Evolutionary conservation across 73 alveolate species (phyloP).

Genomic region (Stentor coeruleus): DNA sequence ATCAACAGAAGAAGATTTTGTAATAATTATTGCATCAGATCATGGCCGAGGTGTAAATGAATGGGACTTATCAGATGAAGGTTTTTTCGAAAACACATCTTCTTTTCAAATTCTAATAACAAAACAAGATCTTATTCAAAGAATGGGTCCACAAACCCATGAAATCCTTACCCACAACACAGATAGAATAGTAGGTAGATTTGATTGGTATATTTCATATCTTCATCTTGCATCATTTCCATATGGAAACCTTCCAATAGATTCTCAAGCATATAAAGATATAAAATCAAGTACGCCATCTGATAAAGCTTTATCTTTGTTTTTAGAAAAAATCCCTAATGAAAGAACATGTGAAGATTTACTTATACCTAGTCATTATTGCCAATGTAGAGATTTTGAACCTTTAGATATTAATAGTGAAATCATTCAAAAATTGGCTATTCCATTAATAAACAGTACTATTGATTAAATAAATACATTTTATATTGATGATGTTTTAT

Average conservation of each 20-base stretch:
- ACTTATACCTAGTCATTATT: neutral
- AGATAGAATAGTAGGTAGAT: slow-evolving; percentile 11
- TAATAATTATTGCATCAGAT: neutral
- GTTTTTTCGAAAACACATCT: neutral
- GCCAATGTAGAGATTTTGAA: neutral
- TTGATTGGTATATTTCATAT: slow-evolving; percentile 14
- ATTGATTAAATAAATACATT: neutral
- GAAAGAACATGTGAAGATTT: slow-evolving; percentile 1
- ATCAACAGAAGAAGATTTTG: slow-evolving; percentile 13
- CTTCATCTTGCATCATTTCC: slow-evolving; percentile 9
- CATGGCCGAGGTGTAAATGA: slow-evolving; percentile 13
- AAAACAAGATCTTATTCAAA: neutral
- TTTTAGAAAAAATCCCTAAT: slow-evolving; percentile 14
- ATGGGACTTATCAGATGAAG: slow-evolving; percentile 10
- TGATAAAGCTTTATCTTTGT: neutral
- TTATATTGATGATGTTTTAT: neutral
- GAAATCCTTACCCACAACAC: slow-evolving; percentile 12
- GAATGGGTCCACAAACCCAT: neutral
- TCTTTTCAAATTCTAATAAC: slow-evolving; percentile 4
- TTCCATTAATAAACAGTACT: no score
- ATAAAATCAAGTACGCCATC: neutral
- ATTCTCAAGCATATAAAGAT: neutral
- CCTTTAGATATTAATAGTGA: neutral
- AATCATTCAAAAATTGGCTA: neutral
- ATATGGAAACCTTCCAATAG: neutral